Evolutionary conservation across 495 filamentous ascomycete genomes (phyloP), one percentile per base, ranked within the genome.

Genomic region (Xylaria curta): DNA sequence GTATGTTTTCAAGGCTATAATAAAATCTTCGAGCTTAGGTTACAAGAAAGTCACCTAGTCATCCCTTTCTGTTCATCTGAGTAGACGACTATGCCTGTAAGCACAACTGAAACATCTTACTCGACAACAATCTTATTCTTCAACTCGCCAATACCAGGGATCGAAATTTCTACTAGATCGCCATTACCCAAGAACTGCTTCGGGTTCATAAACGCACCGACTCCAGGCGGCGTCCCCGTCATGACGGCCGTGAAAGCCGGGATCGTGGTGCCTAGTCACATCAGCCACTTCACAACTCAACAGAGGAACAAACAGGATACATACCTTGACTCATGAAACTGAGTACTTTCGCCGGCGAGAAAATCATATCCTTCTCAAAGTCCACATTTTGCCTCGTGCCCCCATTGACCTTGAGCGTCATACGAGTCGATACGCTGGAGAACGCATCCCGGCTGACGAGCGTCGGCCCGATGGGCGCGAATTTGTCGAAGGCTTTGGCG

Each of bases 401-500:
- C 4, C 84, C 84, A 70, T 85, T 84, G 12, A 85, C 78, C 62
- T 76, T 78, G 12, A 82, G 82, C 12, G 67, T 64, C 24, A 83
- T 61, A 3, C 51, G 70, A 1, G 26, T 28, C 1, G 26, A 6
- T n/a, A 28, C 26, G n/a, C 21, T 1, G 4, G 46, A 10, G 31
- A 79, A 65, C 26, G 63, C 70, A 9, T 64, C 58, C 19, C 77
- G 68, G 51, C 70, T 75, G 36, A 81, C 78, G 3, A 87, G 75
- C 10, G 70, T 72, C 4, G 84, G 84, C 0, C 85, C 85, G 24
- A 87, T 78, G 1, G 85, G 85, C 17, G 81, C 83, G 72, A 85
- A 87, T 19, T 77, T 80, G 69, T 86, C 84, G 71, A 85, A 86
- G 1, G 80, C 79, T 69, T 86, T 86, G 10, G 83, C 82, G 70